These are phyloP conservation scores for Polytrichum formosum DNA, from an alignment of 225 moss, liverwort and hornwort genomes.

Conservation along the genomic window DNA sequence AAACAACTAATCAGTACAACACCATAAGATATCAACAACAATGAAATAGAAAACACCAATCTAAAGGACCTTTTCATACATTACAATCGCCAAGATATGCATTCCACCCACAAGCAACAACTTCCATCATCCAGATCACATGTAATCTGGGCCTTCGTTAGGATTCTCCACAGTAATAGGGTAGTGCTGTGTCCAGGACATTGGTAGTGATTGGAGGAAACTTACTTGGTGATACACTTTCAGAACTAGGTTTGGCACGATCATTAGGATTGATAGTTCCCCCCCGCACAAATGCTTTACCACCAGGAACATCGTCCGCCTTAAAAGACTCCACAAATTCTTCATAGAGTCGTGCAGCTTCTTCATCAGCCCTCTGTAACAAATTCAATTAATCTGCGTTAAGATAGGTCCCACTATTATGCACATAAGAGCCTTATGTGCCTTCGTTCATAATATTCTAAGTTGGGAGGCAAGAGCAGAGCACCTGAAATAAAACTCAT, in stretches of 20 bases:
- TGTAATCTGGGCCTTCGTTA: too few relatives aligned
- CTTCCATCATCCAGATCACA: too few relatives aligned
- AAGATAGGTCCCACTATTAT: too few relatives aligned
- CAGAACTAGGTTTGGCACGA: conserved; percentile 53
- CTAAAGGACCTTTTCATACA: too few relatives aligned
- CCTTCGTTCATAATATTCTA: too few relatives aligned
- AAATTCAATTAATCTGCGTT: background rate
- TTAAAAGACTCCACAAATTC: conserved; percentile 99
- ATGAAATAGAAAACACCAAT: background rate
- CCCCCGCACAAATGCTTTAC: conserved; percentile 95
- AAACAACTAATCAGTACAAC: too few relatives aligned
- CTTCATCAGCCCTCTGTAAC: conserved; percentile 92
- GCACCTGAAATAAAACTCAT: too few relatives aligned
- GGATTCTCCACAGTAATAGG: too few relatives aligned
- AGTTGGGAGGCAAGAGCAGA: too few relatives aligned
- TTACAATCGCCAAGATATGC: too few relatives aligned
- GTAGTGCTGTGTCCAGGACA: background rate
- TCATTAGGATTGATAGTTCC: conserved; percentile 96
- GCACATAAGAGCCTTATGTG: too few relatives aligned
- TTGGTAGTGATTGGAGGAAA: background rate
- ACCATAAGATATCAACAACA: background rate
- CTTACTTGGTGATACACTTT: conserved; percentile 41
- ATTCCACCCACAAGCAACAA: too few relatives aligned
- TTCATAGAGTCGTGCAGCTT: conserved; percentile 94
- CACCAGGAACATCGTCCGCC: conserved; percentile 92